phyloP scores from a whole-genome alignment of 805 yeast genomes.

The Metschnikowia peoriensis region DNA sequence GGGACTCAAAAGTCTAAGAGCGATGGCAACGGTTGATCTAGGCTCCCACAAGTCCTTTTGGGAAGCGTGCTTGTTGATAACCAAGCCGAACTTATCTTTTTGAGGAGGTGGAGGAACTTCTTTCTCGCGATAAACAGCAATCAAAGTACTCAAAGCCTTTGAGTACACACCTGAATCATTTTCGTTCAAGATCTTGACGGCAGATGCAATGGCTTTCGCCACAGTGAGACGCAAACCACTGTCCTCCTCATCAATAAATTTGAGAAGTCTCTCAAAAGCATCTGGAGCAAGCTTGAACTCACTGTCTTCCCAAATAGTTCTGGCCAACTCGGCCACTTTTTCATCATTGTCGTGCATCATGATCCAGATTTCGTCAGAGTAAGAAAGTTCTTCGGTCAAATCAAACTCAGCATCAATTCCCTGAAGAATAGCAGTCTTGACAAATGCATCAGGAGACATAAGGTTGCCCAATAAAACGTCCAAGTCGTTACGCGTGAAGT shows the following conservation, averaged over 20 bases:
- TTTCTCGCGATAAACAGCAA: slow-evolving; percentile 56
- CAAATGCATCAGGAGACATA: slow-evolving; percentile 64
- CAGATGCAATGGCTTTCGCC: slow-evolving; percentile 67
- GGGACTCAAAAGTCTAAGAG: slow-evolving; percentile 58
- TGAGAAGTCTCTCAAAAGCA: slow-evolving; percentile 47
- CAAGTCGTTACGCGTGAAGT: slow-evolving; percentile 57
- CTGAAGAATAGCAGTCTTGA: slow-evolving; percentile 77
- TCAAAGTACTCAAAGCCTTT: slow-evolving; percentile 42
- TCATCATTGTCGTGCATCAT: slow-evolving; percentile 72
- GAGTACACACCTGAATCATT: slow-evolving; percentile 23
- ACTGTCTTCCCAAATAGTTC: slow-evolving; percentile 84
- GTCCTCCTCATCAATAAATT: slow-evolving; percentile 52
- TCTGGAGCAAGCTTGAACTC: slow-evolving; percentile 45
- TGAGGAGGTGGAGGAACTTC: slow-evolving; percentile 75
- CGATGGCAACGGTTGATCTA: slow-evolving; percentile 76
- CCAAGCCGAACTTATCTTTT: slow-evolving; percentile 77
- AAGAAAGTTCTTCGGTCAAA: slow-evolving; percentile 45
- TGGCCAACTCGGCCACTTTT: slow-evolving; percentile 61
- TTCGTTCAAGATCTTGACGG: slow-evolving; percentile 38
- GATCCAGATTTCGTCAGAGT: slow-evolving; percentile 73
- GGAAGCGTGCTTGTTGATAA: slow-evolving; percentile 56
- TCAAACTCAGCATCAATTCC: slow-evolving; percentile 82
- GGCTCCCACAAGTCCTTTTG: slow-evolving; percentile 81
- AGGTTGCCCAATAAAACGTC: slow-evolving; percentile 53
- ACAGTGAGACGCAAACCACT: slow-evolving; percentile 70